These are phyloP conservation scores for Fusarium fracticaudum DNA, from an alignment of 2,329 filamentous ascomycete species.

Conservation along the genomic window DNA sequence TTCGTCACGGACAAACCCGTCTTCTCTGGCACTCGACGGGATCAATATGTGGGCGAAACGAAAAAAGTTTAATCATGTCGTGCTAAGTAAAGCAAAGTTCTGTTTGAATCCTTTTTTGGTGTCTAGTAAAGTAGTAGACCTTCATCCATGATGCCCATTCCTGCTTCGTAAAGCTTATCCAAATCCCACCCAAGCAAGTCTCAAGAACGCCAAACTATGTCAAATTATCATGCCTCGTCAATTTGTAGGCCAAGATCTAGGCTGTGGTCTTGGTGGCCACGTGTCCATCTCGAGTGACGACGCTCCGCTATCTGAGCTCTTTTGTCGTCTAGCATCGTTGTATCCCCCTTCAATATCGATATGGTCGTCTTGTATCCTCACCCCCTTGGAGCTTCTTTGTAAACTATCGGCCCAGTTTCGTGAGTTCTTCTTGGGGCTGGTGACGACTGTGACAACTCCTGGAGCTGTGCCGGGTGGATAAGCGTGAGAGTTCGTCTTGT, in stretches of 20 bases:
- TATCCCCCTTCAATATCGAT: constrained; percentile 35
- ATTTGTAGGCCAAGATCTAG: constrained; percentile 28
- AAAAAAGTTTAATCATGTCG: not conserved
- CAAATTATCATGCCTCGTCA: constrained; percentile 9
- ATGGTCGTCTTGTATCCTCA: constrained; percentile 39
- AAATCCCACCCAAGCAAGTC: not conserved
- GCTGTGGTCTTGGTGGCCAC: constrained; percentile 33
- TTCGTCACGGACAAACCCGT: not conserved
- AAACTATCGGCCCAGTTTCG: constrained; percentile 35
- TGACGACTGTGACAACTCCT: constrained; percentile 23
- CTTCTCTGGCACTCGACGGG: not conserved
- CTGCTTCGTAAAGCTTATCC: constrained; percentile 1
- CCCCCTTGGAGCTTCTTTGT: constrained; percentile 34
- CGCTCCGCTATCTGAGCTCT: constrained; percentile 26
- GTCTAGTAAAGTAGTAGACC: not conserved
- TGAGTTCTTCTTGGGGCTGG: constrained; percentile 19
- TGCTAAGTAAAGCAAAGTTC: not conserved
- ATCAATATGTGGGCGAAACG: not conserved
- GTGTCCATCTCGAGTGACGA: constrained; percentile 40
- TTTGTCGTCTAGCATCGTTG: constrained; percentile 20
- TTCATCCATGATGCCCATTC: not conserved
- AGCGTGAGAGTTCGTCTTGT: constrained; percentile 30
- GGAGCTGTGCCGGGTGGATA: constrained; percentile 31
- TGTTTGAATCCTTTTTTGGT: not conserved
- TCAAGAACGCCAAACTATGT: constrained; percentile 24